Conservation (phyloP, 1,284 basidiomycete species). For the Papiliotrema terrestris region DNA sequence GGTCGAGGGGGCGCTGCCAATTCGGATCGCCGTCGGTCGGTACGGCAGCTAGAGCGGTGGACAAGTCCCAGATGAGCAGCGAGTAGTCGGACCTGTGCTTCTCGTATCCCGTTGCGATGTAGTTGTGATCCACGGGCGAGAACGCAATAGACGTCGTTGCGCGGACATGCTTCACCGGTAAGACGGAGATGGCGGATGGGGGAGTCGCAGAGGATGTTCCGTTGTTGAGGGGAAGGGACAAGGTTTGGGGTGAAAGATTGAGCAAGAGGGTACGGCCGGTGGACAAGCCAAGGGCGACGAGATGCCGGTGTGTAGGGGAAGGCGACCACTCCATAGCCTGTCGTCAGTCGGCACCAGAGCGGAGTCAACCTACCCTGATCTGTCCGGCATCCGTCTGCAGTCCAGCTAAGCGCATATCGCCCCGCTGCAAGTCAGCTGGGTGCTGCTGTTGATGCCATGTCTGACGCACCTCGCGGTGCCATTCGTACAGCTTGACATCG, state of each 20-base stretch:
- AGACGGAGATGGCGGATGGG: conserved; percentile 16
- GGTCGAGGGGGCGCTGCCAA: conserved; percentile 26
- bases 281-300: conserved; percentile 35
- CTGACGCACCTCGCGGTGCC: conserved; percentile 31
- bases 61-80: conserved; percentile 46
- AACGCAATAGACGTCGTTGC: conserved; percentile 42
- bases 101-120: conserved; percentile 43
- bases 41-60: conserved; percentile 26
- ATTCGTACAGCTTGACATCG: conserved; percentile 45
- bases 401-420: conserved; percentile 38
- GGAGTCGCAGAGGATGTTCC: conserved; percentile 1
- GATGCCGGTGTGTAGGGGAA: conserved; percentile 28
- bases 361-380: conserved; percentile 21
- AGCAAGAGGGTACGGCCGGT: conserved; percentile 37
- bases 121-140: conserved; percentile 36
- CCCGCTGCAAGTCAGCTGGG: conserved; percentile 16
- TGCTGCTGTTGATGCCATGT: not conserved
- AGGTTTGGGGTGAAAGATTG: conserved; percentile 32
- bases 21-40: conserved; percentile 13
- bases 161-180: conserved; percentile 40
- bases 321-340: conserved; percentile 45
- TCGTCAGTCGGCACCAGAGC: not conserved
- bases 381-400: conserved; percentile 43
- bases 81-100: conserved; percentile 45
- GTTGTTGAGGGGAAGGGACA: conserved; percentile 24